Percentiles rank a stretch among this genome's conserved stretches.
These are phyloP conservation scores for Septoria linicola DNA, from an alignment of 2,329 filamentous ascomycete genomes.

Conservation along the genomic window DNA sequence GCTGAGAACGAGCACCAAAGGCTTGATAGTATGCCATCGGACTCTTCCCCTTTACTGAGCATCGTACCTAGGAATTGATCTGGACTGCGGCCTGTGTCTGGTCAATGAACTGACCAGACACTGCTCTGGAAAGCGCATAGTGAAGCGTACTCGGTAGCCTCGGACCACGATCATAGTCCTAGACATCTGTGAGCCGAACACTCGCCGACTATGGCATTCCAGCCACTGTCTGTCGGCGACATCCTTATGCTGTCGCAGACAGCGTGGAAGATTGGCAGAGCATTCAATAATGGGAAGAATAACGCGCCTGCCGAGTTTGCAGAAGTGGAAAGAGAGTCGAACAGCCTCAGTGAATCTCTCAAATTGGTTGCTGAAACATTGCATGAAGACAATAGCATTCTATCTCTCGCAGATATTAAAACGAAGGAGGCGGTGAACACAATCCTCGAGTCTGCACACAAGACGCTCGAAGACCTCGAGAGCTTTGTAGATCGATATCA, in stretches of 20 bases:
- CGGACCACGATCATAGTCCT: background rate
- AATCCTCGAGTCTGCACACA: conserved; percentile 43
- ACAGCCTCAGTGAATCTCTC: conserved; percentile 44
- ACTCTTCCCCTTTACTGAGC: no score
- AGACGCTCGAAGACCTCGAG: conserved; percentile 46
- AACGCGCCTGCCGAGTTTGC: conserved; percentile 44
- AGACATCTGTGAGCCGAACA: background rate
- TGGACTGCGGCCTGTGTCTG: no score
- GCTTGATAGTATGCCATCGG: no score
- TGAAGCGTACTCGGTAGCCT: no score
- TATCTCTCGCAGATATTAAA: conserved; percentile 39
- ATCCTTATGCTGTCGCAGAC: conserved; percentile 49
- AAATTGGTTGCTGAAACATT: conserved; percentile 48
- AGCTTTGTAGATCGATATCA: conserved; percentile 48
- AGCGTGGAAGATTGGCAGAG: conserved; percentile 47
- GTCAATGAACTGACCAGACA: background rate
- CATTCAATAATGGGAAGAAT: conserved; percentile 45
- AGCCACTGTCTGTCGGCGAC: conserved; percentile 41
- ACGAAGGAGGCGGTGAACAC: conserved; percentile 41
- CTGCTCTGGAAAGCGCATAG: no score
- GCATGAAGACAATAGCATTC: conserved; percentile 39
- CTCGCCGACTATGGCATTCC: conserved; percentile 25
- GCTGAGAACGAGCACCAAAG: no score
- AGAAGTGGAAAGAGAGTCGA: conserved; percentile 45
- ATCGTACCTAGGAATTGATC: no score